Percentiles rank a stretch among this genome's conserved stretches.
Conservation (phyloP, 1,139 yeast genomes). For the Pichia sp. region DNA sequence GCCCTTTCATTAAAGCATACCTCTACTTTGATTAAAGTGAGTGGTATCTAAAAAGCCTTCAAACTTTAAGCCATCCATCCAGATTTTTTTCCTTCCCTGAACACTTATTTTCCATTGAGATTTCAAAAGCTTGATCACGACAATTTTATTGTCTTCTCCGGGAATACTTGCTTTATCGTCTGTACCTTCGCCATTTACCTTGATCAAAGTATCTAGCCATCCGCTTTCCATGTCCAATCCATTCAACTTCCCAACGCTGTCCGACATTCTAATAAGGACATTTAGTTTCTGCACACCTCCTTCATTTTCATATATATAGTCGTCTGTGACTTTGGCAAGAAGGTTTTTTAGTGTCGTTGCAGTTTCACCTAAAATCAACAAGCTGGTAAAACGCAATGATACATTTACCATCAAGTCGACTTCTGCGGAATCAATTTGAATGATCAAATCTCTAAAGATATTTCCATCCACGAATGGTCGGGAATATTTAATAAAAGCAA, state of each 20-base stretch:
- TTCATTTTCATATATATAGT: slow-evolving; percentile 25
- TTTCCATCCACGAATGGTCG: slow-evolving; percentile 57
- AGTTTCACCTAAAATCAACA: slow-evolving; percentile 30
- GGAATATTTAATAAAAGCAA: slow-evolving; percentile 38
- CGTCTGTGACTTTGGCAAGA: slow-evolving; percentile 26
- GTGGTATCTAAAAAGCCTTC: slow-evolving; percentile 28
- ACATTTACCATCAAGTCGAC: slow-evolving; percentile 29
- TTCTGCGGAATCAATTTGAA: slow-evolving; percentile 48
- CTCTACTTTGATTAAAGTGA: slow-evolving; percentile 21
- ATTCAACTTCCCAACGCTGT: slow-evolving; percentile 25
- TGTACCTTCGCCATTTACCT: background rate
- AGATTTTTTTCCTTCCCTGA: slow-evolving; percentile 21
- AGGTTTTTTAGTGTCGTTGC: slow-evolving; percentile 31
- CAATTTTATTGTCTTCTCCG: slow-evolving; percentile 20
- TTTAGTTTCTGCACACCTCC: slow-evolving; percentile 22
- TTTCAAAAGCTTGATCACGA: slow-evolving; percentile 28
- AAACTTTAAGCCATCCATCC: slow-evolving; percentile 27
- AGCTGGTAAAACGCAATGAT: slow-evolving; percentile 28
- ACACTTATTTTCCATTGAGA: slow-evolving; percentile 31
- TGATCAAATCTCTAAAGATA: slow-evolving; percentile 44
- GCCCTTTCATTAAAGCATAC: slow-evolving; percentile 17
- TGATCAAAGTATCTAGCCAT: slow-evolving; percentile 26
- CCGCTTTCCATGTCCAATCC: slow-evolving; percentile 26
- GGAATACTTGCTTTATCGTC: background rate
- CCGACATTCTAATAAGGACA: slow-evolving; percentile 19